Base-by-base conservation (phyloP, 305 asterid species). In the Fraxinus sp. region DNA sequence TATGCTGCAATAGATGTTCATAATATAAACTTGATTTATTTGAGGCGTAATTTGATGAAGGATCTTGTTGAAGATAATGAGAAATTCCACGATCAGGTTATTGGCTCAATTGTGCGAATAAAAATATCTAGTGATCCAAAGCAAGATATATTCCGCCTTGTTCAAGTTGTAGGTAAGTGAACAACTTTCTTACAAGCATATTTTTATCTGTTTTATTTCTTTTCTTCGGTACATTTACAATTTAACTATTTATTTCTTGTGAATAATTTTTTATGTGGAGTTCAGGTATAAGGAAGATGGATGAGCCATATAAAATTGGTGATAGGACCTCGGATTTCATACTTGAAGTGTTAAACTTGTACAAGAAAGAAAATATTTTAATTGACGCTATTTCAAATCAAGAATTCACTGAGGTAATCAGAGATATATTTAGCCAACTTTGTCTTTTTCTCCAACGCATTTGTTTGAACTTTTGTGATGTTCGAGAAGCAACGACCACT, bases 1-100 rank as follows among this genome's bases (percentile, higher is more conserved):
- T 92, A 89, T 83, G 99, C 98, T 72, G 97, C 98, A 59, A 88
- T 97, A 88, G 95, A 97, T 86, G 88, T 88, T 80, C 94, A 94
- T 83, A 97, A 97, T 89, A 92, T 97, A 80, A 89, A 87, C 79
- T 88, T 97, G 90, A 89, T 97, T 77, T 97, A 90, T 88, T 87
- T 97, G 88, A 84, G 96, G 36, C 97, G 95, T 71, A 89, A 87
- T 81, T 81, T 97, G 89, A 86, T 93, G 91, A 98, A 92, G 91
- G 87, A 84, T 72, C 97, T 96, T 80, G 59, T 88, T 55, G 92
- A 81, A n/a, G 95, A 91, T 81, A 88, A 30, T 83, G 94, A 89
- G 81, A 89, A 87, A 84, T 94, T 92, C 84, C 89, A 84, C 81
- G 88, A 82, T 79, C 91, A 89, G 88, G 97, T 91, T 70, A 76